Conservation (phyloP, 2,329 filamentous ascomycete genomes). For the Fragosphaeria purpurea region DNA sequence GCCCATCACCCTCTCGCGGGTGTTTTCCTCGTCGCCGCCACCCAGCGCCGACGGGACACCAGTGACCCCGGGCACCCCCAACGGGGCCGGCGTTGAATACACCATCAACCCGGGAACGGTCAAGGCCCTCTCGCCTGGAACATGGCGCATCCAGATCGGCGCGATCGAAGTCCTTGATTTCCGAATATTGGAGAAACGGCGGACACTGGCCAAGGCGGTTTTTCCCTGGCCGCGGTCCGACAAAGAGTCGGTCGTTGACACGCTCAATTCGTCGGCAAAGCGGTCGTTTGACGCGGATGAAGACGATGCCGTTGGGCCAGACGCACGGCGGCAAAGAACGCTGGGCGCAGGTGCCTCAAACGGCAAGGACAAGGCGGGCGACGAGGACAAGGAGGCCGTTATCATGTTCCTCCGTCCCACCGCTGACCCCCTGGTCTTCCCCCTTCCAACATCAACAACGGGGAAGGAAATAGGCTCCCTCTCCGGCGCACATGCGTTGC, state of each 20-base stretch:
- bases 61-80: background rate
- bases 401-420: conserved; percentile 44
- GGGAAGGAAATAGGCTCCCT: conserved; percentile 34
- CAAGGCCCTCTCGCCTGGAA: conserved; percentile 41
- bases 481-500: conserved; percentile 37
- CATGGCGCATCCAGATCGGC: conserved; percentile 45
- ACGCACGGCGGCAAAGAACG: conserved; percentile 21
- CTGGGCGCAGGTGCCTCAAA: conserved; percentile 22
- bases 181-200: conserved; percentile 45
- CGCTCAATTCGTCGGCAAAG: conserved; percentile 39
- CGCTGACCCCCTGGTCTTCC: conserved; percentile 41
- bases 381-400: conserved; percentile 34
- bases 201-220: conserved; percentile 18
- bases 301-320: conserved; percentile 25
- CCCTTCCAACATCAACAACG: conserved; percentile 36
- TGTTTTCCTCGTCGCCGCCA: conserved; percentile 28
- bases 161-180: conserved; percentile 45
- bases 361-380: conserved; percentile 21
- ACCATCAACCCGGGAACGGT: conserved; percentile 31
- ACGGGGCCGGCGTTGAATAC: conserved; percentile 17
- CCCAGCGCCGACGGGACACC: conserved; percentile 18
- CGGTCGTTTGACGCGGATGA: conserved; percentile 37
- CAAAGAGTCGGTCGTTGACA: conserved; percentile 11
- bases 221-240: too few relatives aligned
- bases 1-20: conserved; percentile 38